Percentiles rank a stretch among this genome's conserved stretches.
These are phyloP conservation scores for Dactylellina sp. DNA, from an alignment of 2,329 filamentous ascomycete genomes.

Conservation along the genomic window DNA sequence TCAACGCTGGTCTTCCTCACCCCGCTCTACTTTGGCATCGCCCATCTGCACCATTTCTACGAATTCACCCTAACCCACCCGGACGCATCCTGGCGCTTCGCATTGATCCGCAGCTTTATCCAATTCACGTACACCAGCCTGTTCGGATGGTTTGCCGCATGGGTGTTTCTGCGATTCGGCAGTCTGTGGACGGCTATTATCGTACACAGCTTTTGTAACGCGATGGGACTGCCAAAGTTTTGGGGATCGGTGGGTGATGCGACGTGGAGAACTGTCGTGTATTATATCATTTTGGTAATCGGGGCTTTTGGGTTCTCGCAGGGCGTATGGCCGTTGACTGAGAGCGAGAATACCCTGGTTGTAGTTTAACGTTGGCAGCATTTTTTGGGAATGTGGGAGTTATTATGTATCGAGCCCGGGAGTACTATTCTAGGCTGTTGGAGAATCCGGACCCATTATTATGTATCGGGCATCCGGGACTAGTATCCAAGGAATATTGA, in stretches of 20 bases:
- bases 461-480: too few species aligned
- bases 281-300: conserved; percentile 79
- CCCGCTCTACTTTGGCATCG: conserved; percentile 64
- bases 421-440: too few species aligned
- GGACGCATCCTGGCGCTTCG: conserved; percentile 70
- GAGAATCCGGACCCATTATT: too few species aligned
- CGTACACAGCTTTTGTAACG: conserved; percentile 91
- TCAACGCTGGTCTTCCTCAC: conserved; percentile 59
- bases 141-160: conserved; percentile 93
- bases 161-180: conserved; percentile 86
- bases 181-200: conserved; percentile 80
- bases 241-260: conserved; percentile 79
- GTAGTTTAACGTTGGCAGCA: background rate
- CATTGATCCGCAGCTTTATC: conserved; percentile 78
- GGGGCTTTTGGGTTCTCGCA: conserved; percentile 79
- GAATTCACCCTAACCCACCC: conserved; percentile 88
- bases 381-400: background rate
- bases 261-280: conserved; percentile 77
- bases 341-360: conserved; percentile 69
- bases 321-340: conserved; percentile 78
- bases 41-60: conserved; percentile 95
- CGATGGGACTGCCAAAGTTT: conserved; percentile 85
- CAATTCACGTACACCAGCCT: conserved; percentile 91
- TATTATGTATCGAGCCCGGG: too few species aligned
- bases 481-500: too few species aligned